Conservation (phyloP, 305 asterid genomes). For the Fraxinus latifolia region DNA sequence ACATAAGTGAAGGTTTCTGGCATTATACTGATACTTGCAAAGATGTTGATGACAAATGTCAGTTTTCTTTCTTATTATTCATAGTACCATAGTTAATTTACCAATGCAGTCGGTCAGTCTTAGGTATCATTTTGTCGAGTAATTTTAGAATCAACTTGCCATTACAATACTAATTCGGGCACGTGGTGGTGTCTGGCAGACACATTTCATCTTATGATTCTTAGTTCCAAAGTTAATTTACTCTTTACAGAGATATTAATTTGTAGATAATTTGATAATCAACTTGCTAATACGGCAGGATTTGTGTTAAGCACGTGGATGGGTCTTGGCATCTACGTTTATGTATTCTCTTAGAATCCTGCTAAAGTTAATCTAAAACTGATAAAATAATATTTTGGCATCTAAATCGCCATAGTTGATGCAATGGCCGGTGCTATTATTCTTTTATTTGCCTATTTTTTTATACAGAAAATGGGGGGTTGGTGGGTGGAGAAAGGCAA, state of each 20-base stretch:
- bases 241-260: not conserved
- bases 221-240: not conserved
- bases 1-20: not conserved
- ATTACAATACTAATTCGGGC: not conserved
- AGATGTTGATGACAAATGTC: not conserved
- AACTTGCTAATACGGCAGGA: constrained; percentile 8
- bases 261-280: not conserved
- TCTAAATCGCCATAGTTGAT: not conserved
- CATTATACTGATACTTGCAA: not conserved
- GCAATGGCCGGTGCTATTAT: not conserved
- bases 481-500: not conserved
- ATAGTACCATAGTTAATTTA: not conserved
- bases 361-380: not conserved
- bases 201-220: not conserved
- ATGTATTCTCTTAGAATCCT: not conserved
- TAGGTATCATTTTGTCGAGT: not conserved
- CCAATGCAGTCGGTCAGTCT: not conserved
- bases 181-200: not conserved
- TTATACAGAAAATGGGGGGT: not conserved
- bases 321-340: constrained; percentile 12
- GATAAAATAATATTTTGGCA: not conserved
- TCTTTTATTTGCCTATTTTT: not conserved
- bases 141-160: not conserved
- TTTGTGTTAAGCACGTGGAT: constrained; percentile 26
- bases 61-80: not conserved